Base-by-base conservation (phyloP, 768 basidiomycete genomes). In the Polyporus arcularius region DNA sequence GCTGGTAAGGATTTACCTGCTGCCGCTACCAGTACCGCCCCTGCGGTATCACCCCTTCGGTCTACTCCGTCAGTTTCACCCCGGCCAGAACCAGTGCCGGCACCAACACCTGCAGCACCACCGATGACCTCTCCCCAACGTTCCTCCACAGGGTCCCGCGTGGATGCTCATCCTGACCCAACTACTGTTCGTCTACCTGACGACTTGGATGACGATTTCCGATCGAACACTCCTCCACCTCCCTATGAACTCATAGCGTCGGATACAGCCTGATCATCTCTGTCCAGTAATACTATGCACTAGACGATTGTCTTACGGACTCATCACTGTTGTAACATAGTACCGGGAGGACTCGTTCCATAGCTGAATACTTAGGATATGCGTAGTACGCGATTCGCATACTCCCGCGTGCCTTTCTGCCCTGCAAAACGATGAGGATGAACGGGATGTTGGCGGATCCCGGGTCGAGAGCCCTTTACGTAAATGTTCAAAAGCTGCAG, bases 1-100 rank as follows among this genome's bases (percentile, higher is more conserved):
- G 80, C 84, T 8, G 95, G 96, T 28, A 84, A 84, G 61, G 87
- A 89, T 4, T 73, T 96, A 47, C 92, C 92, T 2, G 35, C 35
- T 35, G 35, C 35, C 21, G 21, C 21, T 26, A 35, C 35, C 35
- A 11, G 21, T 26, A 68, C 77, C 1, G 71, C 74, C 28, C 47
- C n/a, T 41, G 42, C 16, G 49, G 53, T 6, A 39, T 38, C 21
- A 10, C 52, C 52, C 10, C 8, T 35, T 35, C 35, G 35, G 35
- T 7, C 61, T 45, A 28, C 53, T 2, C 69, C 94, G 9, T 14
- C 52, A 28, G 30, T 52, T n/a, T 43, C 60, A 9, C 55, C 62
- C 1, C 26, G 12, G 12, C n/a, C 55, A 8, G 47, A 38, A 38
- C 32, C 21, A 31, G 6, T 16, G 38, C 18, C 47, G 10, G 8